phyloP scores from a whole-genome alignment of 2,329 filamentous ascomycete species.

The Shiraia sp. region DNA sequence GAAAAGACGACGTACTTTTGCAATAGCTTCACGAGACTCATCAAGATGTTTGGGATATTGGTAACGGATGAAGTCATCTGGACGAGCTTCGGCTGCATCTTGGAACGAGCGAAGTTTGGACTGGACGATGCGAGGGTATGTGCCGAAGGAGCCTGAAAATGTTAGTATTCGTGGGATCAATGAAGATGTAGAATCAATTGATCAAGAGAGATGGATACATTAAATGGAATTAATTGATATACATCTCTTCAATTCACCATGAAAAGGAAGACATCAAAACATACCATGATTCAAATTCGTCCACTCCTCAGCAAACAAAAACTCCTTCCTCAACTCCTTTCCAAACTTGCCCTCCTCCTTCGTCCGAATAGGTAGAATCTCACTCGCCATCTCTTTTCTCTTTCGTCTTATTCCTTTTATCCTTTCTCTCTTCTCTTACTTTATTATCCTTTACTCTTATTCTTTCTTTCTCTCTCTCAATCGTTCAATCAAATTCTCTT shows the following conservation, averaged over 20 bases:
- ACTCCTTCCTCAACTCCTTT: conserved; percentile 63
- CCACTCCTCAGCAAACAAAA: conserved; percentile 69
- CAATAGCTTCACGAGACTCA: conserved; percentile 63
- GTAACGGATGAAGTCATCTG: conserved; percentile 78
- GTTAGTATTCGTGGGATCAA: too few relatives aligned
- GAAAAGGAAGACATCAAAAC: conserved; percentile 5
- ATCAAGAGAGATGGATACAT: too few relatives aligned
- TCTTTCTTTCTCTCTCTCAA: too few relatives aligned
- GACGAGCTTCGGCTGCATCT: conserved; percentile 66
- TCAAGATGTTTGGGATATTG: conserved; percentile 66
- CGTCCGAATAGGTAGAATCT: conserved; percentile 18
- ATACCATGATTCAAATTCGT: conserved; percentile 79
- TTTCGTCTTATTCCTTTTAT: too few relatives aligned
- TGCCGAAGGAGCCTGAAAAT: conserved; percentile 72
- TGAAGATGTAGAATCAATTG: too few relatives aligned
- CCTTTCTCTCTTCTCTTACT: too few relatives aligned
- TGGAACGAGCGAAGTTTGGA: conserved; percentile 66
- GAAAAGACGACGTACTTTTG: conserved; percentile 14
- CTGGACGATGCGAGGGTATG: conserved; percentile 67
- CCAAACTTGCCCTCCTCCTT: conserved; percentile 51
- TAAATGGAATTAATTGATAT: too few relatives aligned
- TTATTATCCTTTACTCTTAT: too few relatives aligned
- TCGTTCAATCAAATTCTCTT: too few relatives aligned
- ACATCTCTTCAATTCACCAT: too few relatives aligned
- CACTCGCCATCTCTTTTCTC: too few relatives aligned